Base-by-base conservation (phyloP, 2,329 filamentous ascomycete species). In the Trichoderma oligosporum region DNA sequence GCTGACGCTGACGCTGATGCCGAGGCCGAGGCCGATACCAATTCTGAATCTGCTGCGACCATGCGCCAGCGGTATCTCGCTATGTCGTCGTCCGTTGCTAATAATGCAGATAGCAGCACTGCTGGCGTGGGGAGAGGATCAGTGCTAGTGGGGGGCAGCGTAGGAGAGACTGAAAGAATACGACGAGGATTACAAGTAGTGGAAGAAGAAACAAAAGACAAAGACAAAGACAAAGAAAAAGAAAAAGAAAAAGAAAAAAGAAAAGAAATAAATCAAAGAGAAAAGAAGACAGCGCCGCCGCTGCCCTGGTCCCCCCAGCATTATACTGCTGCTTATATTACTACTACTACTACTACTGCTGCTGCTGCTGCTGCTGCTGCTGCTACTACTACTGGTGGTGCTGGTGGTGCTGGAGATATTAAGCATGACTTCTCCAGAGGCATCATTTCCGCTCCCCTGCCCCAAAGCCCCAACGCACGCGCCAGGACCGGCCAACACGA, bases 401-500 rank as follows among this genome's bases (percentile, higher is more conserved):
- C 39, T 31, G 22, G 36, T 18, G 16, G 48, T 20, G 35, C 22
- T 12, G 38, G 56, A 39, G 33, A 55, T 35, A 38, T 22, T 24
- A 41, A 55, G 45, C 44, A 56, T 56, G 46, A 38, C 59, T n/a
- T 54, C 41, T n/a, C 45, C 45, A 41, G 39, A 53, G 53, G 46
- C 48, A 25, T 56, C 57, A 58, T 49, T 52, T 56, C 31, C n/a
- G 38, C 41, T 36, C 54, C 42, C 36, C 42, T 56, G 48, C 38
- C 48, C 45, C 59, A 57, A 31, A 57, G 46, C 52, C 52, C 59
- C 51, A 46, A 49, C 53, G 58, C 59, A 48, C 53, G 53, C 33
- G 59, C 55, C 61, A 54, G 46, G 54, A 25, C 36, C 38, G 48
- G 53, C 35, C 53, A 20, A 58, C 31, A 61, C 56, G 51, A 53